Evolutionary conservation across 2,329 filamentous ascomycete genomes (phyloP).

Genomic region (Pseudogymnoascus sp.): DNA sequence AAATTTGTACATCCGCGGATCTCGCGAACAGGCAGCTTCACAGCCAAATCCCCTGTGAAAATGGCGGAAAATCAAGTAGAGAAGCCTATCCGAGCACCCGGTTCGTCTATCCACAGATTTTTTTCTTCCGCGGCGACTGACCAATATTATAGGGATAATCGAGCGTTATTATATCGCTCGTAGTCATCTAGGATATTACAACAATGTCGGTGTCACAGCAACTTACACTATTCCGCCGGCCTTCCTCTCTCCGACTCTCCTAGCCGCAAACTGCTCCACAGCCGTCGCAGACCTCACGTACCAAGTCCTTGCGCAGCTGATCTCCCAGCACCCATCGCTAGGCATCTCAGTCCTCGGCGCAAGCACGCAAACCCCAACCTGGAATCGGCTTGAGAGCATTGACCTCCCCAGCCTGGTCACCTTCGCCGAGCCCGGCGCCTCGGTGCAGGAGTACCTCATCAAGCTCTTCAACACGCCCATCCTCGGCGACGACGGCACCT

Average conservation of each 20-base stretch:
- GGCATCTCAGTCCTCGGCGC: neutral
- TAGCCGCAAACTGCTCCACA: neutral
- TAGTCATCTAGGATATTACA: constrained; percentile 3
- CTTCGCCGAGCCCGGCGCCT: neutral
- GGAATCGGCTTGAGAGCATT: neutral
- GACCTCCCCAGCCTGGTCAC: neutral
- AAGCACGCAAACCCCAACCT: neutral
- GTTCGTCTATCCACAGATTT: neutral
- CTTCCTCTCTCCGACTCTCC: neutral
- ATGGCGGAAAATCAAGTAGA: neutral
- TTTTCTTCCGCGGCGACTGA: neutral
- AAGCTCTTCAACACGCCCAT: neutral
- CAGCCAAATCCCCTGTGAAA: neutral
- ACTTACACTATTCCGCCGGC: neutral
- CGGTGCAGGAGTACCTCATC: neutral
- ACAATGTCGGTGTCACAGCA: neutral
- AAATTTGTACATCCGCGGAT: neutral
- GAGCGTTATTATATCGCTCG: constrained; percentile 9
- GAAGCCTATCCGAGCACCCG: neutral
- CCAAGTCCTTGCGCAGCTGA: neutral
- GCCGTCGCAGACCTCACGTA: neutral
- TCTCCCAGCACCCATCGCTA: neutral
- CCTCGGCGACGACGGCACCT: constrained; percentile 3
- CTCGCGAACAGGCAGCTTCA: neutral
- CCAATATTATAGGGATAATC: neutral